phyloP scores from a whole-genome alignment of 768 basidiomycete species.

The Pleurotus salmoneostramineus region DNA sequence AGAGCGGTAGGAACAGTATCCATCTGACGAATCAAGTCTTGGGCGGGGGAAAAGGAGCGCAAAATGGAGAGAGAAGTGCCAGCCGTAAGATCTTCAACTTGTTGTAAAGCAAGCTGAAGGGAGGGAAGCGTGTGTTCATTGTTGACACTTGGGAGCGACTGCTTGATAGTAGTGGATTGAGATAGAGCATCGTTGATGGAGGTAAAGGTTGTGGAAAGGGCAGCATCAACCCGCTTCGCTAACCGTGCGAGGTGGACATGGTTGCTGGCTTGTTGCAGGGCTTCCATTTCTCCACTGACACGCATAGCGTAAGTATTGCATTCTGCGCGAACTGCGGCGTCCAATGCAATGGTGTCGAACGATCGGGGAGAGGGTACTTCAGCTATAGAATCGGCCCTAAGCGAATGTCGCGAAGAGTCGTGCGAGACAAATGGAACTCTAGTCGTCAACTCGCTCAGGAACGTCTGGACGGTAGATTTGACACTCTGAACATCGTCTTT shows the following conservation, averaged over 20 bases:
- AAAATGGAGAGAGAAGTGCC: conserved; percentile 32
- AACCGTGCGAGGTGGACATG: conserved; percentile 50
- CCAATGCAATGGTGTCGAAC: conserved; percentile 56
- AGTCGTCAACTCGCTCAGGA: conserved; percentile 42
- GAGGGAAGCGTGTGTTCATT: background rate
- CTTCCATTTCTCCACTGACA: conserved; percentile 51
- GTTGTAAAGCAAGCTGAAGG: conserved; percentile 30
- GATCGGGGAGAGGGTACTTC: conserved; percentile 27
- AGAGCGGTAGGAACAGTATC: conserved; percentile 39
- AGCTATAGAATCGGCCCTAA: conserved; percentile 20
- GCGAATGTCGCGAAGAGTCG: conserved; percentile 11
- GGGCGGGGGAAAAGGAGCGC: conserved; percentile 49
- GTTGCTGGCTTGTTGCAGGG: conserved; percentile 40
- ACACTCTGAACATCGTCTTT: conserved; percentile 30
- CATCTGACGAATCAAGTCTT: conserved; percentile 52
- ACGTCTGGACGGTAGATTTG: conserved; percentile 39
- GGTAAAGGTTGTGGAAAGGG: conserved; percentile 30
- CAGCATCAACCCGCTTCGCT: conserved; percentile 48
- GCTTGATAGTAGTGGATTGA: conserved; percentile 35
- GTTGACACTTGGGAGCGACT: conserved; percentile 19
- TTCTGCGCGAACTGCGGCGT: conserved; percentile 65
- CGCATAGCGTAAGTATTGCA: conserved; percentile 66
- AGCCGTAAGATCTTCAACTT: conserved; percentile 30
- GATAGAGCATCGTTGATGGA: conserved; percentile 35
- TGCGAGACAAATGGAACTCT: conserved; percentile 58